Base-by-base conservation (phyloP, 805 yeast genomes). In the Teunomyces funiuensis region DNA sequence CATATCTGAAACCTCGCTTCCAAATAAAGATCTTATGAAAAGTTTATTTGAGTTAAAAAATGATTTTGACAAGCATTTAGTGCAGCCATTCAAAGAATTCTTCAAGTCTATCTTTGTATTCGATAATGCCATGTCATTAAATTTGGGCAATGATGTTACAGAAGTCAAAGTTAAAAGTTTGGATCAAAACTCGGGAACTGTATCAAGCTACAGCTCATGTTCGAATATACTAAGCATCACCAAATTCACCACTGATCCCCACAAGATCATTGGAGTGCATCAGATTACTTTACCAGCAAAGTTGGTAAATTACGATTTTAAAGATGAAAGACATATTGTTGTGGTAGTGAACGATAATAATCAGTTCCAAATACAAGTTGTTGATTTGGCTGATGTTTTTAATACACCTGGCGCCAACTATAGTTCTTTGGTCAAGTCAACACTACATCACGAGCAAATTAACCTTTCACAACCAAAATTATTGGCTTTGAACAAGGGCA, bases 401-500 rank as follows among this genome's bases (percentile, higher is more conserved):
- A 13, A 22, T 11, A 2, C 19, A 11, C 31, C 16, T 16, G 14
- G 4, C 9, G 5, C 14, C n/a, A 14, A 15, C 8, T 25, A 34
- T 8, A 19, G 37, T 28, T 25, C 41, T 14, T 31, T 23, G 18
- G 26, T 30, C 6, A 23, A 10, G 36, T 39, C 14, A 7, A 17
- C 37, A 5, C 28, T 45, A n/a, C 16, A 20, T 5, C 33, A 31
- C 8, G 38, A 34, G 4, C 27, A 39, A 3, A 27, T 49, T 6
- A 28, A 37, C 9, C 46, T 54, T n/a, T 39, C 43, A 26, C 40
- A 50, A n/a, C 74, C 76, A 1, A 43, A 50, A 3, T 52, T 53
- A 36, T 28, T 74, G 31, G 51, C 71, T 0, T 45, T 66, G n/a
- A 70, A 63, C 42, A 44, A 59, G 5, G n/a, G 22, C 15, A 29